Conservation (phyloP, 2,329 filamentous ascomycete genomes). For the Claviceps arundinis region DNA sequence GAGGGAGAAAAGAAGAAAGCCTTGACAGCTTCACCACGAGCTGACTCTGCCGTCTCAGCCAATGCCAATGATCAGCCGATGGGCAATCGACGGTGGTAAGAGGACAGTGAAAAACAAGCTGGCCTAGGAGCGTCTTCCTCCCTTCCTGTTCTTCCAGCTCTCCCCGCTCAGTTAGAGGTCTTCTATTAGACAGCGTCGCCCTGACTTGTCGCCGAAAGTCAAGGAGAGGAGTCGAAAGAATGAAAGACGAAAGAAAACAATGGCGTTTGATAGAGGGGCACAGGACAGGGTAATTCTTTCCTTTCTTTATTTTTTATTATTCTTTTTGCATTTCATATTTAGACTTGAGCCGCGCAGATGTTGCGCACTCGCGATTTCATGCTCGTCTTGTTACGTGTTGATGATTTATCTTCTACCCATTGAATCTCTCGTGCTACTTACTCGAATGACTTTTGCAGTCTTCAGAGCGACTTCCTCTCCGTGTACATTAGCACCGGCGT, state of each 20-base stretch:
- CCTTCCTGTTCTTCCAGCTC: too few species aligned
- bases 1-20: constrained; percentile 10
- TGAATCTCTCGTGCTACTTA: neutral
- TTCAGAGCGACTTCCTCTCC: neutral
- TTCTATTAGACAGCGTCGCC: neutral
- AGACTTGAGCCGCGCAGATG: constrained; percentile 9
- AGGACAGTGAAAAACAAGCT: neutral
- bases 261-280: constrained; percentile 20
- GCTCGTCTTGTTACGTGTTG: constrained; percentile 5
- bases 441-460: neutral
- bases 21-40: constrained; percentile 18
- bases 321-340: constrained; percentile 5
- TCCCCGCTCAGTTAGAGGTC: neutral
- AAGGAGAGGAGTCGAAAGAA: neutral
- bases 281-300: constrained; percentile 7
- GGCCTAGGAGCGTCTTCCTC: neutral
- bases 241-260: constrained; percentile 7
- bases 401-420: neutral
- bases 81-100: constrained; percentile 38
- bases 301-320: constrained; percentile 4
- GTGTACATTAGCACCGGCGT: neutral
- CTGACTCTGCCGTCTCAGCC: constrained; percentile 24
- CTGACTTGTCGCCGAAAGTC: neutral
- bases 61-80: constrained; percentile 39
- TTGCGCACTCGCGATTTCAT: constrained; percentile 6